phyloP scores from a whole-genome alignment of 1,284 basidiomycete species.

The Tylopilus orsonianus region DNA sequence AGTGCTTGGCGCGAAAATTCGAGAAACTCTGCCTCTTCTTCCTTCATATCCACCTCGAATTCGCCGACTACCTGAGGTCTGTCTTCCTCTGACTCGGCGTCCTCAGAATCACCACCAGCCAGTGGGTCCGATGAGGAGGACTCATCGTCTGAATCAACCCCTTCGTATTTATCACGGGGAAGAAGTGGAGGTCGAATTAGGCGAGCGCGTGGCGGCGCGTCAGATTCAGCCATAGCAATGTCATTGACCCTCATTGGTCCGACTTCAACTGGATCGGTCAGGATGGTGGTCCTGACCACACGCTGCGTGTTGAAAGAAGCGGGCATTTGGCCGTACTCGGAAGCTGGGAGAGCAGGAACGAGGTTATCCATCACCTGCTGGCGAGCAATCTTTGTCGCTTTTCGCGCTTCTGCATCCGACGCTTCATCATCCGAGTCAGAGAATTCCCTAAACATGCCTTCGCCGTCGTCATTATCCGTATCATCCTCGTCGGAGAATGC shows the following conservation, averaged over 20 bases:
- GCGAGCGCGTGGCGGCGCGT: conserved; percentile 17
- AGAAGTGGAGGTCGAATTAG: conserved; percentile 71
- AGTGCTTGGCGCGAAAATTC: conserved; percentile 89
- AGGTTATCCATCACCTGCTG: conserved; percentile 69
- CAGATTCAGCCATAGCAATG: conserved; percentile 5
- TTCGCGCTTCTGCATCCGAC: conserved; percentile 31
- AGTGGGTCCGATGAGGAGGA: conserved; percentile 42
- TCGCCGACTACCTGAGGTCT: conserved; percentile 77
- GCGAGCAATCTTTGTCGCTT: conserved; percentile 40
- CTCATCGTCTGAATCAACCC: conserved; percentile 83
- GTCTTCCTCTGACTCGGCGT: conserved; percentile 72
- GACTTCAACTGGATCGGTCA: conserved; percentile 42
- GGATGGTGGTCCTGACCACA: conserved; percentile 50
- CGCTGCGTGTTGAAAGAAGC: conserved; percentile 71
- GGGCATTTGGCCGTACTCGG: conserved; percentile 82
- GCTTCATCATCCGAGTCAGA: conserved; percentile 41
- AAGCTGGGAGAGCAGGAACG: conserved; percentile 65
- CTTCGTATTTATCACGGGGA: conserved; percentile 78
- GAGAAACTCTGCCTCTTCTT: conserved; percentile 89
- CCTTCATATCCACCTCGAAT: conserved; percentile 82
- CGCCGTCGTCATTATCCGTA: conserved; percentile 39
- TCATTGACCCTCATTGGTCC: conserved; percentile 8
- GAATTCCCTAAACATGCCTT: conserved; percentile 43
- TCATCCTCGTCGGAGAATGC: conserved; percentile 55
- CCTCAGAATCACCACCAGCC: conserved; percentile 48